phyloP scores from a whole-genome alignment of 1,284 basidiomycete species.

The Stereum hirsutum region DNA sequence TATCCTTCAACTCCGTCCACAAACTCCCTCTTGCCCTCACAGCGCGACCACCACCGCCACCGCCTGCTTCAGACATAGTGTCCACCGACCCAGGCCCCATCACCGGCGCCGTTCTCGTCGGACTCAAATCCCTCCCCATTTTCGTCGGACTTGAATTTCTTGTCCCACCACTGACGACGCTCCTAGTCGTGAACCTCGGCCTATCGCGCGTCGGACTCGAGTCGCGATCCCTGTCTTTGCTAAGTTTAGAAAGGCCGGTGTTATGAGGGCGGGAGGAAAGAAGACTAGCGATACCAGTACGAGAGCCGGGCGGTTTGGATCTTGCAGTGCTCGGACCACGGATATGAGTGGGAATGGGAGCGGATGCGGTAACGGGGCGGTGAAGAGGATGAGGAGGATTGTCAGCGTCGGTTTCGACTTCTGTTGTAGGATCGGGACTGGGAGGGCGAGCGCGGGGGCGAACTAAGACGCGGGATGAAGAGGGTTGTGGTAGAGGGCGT shows the following conservation, averaged over 20 bases:
- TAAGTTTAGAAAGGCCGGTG: slow-evolving; percentile 18
- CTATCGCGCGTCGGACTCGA: slow-evolving; percentile 23
- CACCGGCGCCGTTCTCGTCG: slow-evolving; percentile 28
- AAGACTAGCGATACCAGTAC: slow-evolving; percentile 26
- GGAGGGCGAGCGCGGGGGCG: slow-evolving; percentile 19
- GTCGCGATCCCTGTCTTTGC: slow-evolving; percentile 14
- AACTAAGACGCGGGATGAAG: slow-evolving; percentile 15
- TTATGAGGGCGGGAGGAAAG: slow-evolving; percentile 23
- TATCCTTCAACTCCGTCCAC: slow-evolving; percentile 51
- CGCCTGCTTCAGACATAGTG: no score
- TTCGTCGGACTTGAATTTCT: slow-evolving; percentile 30
- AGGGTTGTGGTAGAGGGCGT: slow-evolving; percentile 3
- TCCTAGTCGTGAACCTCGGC: no score
- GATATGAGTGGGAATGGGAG: slow-evolving; percentile 18
- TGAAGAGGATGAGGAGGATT: no score
- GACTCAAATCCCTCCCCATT: slow-evolving; percentile 25
- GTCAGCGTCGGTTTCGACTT: slow-evolving; percentile 20
- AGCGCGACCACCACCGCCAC: no score
- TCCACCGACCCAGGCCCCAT: slow-evolving; percentile 13
- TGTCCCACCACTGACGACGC: slow-evolving; percentile 7
- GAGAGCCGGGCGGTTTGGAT: slow-evolving; percentile 15
- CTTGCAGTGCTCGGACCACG: no score
- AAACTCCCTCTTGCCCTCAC: slow-evolving; percentile 24
- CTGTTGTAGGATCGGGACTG: slow-evolving; percentile 15
- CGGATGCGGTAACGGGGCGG: slow-evolving; percentile 11